phyloP scores from a whole-genome alignment of 2,329 filamentous ascomycete genomes.

The Ceratocystis lukuohia region DNA sequence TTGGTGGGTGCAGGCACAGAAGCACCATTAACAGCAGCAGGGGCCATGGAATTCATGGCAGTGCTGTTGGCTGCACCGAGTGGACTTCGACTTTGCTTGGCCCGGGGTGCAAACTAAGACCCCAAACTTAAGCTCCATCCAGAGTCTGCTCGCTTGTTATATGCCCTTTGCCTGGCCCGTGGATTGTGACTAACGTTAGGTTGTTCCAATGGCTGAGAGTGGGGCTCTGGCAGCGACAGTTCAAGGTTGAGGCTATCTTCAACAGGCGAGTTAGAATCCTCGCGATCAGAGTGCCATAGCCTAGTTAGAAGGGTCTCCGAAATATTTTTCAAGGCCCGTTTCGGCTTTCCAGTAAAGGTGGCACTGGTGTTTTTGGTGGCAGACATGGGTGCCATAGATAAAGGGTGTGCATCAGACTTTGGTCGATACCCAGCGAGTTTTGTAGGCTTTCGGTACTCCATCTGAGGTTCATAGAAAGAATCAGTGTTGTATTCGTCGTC shows the following conservation, averaged over 20 bases:
- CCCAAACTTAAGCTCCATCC: conserved; percentile 13
- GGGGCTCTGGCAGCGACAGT: background rate
- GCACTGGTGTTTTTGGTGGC: background rate
- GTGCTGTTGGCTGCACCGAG: background rate
- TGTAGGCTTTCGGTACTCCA: background rate
- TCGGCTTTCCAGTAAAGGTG: background rate
- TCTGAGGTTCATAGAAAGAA: background rate
- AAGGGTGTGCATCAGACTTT: background rate
- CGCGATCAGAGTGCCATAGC: conserved; percentile 5
- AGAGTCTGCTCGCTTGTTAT: conserved; percentile 11
- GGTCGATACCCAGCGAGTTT: background rate
- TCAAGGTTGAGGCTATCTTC: background rate
- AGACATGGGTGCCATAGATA: background rate
- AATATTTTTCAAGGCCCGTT: conserved; percentile 3
- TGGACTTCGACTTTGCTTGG: conserved; percentile 4
- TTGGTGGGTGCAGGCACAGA: background rate
- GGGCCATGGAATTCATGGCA: background rate
- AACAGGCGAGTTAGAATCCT: background rate
- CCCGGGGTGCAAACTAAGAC: conserved; percentile 13
- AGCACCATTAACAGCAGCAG: background rate
- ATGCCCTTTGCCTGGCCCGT: background rate
- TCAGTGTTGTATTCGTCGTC: conserved; percentile 8
- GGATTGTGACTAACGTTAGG: background rate
- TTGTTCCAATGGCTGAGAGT: background rate
- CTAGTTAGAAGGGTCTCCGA: conserved; percentile 6